Evolutionary conservation across 257 asterid genomes (phyloP).

Genomic region (Salvia rosmarinus): DNA sequence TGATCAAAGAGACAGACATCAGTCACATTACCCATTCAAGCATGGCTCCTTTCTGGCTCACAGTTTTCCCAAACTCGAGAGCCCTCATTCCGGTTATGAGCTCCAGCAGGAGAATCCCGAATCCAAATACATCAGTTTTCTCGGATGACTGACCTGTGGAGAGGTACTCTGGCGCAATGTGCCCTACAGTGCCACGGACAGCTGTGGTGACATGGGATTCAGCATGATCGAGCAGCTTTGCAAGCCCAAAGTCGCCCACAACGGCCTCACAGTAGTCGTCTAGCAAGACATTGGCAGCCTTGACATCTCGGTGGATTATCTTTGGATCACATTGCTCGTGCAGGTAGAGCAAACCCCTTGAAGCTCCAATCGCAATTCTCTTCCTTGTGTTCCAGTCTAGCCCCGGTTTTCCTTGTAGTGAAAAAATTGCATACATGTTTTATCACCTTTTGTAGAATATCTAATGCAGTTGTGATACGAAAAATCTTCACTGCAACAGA

Average conservation of each 20-base stretch:
- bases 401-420: constrained; percentile 62
- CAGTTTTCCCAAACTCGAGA: constrained; percentile 79
- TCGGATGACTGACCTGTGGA: constrained; percentile 97
- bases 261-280: constrained; percentile 86
- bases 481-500: too few relatives aligned
- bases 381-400: constrained; percentile 86
- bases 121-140: constrained; percentile 91
- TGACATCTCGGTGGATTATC: constrained; percentile 91
- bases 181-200: constrained; percentile 97
- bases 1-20: background rate
- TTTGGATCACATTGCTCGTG: constrained; percentile 99
- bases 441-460: background rate
- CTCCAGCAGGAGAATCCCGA: constrained; percentile 85
- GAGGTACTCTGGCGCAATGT: constrained; percentile 90
- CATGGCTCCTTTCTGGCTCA: constrained; percentile 83
- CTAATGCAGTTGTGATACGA: background rate
- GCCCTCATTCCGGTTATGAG: constrained; percentile 95
- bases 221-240: constrained; percentile 87
- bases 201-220: constrained; percentile 96
- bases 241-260: constrained; percentile 95
- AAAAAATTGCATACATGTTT: background rate
- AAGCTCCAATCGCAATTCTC: constrained; percentile 85
- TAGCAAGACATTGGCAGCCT: constrained; percentile 86
- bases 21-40: constrained; percentile 66
- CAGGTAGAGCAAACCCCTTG: constrained; percentile 83